These are phyloP conservation scores for Polygonum aviculare DNA, from an alignment of 148 eudicot species.

Conservation along the genomic window DNA sequence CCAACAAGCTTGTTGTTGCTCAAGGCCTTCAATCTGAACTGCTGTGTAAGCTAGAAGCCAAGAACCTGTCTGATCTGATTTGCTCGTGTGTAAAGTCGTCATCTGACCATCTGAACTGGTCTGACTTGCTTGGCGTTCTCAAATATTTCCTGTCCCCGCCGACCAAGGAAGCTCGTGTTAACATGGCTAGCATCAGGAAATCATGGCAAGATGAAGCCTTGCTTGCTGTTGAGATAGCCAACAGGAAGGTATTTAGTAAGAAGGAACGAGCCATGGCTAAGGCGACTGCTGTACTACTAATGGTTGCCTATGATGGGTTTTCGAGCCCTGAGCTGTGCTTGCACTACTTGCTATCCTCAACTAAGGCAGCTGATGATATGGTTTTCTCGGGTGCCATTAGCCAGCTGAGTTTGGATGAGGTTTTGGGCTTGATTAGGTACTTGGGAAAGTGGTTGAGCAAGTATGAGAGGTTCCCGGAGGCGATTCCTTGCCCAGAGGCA, in stretches of 20 bases:
- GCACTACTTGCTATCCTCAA: constrained; percentile 53
- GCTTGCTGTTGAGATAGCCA: constrained; percentile 34
- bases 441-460: constrained; percentile 79
- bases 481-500: constrained; percentile 37
- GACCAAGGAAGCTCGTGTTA: constrained; percentile 26
- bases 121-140: constrained; percentile 43
- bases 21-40: constrained; percentile 33
- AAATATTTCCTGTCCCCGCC: constrained; percentile 55
- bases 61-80: constrained; percentile 45
- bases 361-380: constrained; percentile 63
- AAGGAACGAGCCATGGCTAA: constrained; percentile 37
- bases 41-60: constrained; percentile 33
- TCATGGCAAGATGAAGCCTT: constrained; percentile 71
- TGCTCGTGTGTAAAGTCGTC: constrained; percentile 54
- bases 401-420: constrained; percentile 53
- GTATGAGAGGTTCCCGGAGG: constrained; percentile 76
- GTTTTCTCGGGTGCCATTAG: constrained; percentile 55
- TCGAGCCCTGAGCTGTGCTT: constrained; percentile 51
- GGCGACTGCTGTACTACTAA: constrained; percentile 61
- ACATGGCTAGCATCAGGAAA: constrained; percentile 45
- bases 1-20: constrained; percentile 33
- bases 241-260: constrained; percentile 20
- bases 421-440: constrained; percentile 54
- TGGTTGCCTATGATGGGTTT: constrained; percentile 72
- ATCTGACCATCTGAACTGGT: constrained; percentile 29